Conservation (phyloP, 2,329 filamentous ascomycete genomes). For the Xylaria sp. region DNA sequence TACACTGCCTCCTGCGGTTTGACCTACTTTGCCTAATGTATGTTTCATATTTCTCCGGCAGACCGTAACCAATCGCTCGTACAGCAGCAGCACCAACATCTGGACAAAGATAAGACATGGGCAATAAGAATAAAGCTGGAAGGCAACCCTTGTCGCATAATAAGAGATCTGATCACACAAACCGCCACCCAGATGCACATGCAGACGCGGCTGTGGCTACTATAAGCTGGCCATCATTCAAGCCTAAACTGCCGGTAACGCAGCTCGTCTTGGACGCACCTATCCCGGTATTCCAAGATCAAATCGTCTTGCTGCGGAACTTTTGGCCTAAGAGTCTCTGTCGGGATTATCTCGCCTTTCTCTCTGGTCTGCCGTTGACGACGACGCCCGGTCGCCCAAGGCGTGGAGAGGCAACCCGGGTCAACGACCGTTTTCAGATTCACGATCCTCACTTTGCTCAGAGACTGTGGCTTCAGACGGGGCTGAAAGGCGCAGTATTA, state of each 20-base stretch:
- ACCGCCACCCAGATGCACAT: constrained; percentile 35
- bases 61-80: background rate
- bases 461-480: constrained; percentile 80
- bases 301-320: constrained; percentile 78
- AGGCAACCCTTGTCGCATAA: constrained; percentile 20
- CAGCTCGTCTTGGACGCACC: constrained; percentile 71
- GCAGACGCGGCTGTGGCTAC: constrained; percentile 50
- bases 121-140: constrained; percentile 25
- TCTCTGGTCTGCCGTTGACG: constrained; percentile 71
- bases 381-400: constrained; percentile 85
- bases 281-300: constrained; percentile 57
- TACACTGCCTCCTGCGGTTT: too few species aligned
- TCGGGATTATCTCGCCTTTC: constrained; percentile 79
- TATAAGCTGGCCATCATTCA: constrained; percentile 76
- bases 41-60: constrained; percentile 2
- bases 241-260: constrained; percentile 72
- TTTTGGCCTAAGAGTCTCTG: constrained; percentile 82
- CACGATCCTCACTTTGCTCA: constrained; percentile 80
- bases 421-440: constrained; percentile 91
- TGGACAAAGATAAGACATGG: constrained; percentile 21
- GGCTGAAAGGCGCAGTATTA: constrained; percentile 71
- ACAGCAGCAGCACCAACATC: background rate
- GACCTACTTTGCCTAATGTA: background rate
- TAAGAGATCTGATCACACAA: constrained; percentile 37
- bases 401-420: constrained; percentile 81